These are phyloP conservation scores for Colletotrichum eleusines DNA, from an alignment of 2,329 filamentous ascomycete species.

Conservation along the genomic window DNA sequence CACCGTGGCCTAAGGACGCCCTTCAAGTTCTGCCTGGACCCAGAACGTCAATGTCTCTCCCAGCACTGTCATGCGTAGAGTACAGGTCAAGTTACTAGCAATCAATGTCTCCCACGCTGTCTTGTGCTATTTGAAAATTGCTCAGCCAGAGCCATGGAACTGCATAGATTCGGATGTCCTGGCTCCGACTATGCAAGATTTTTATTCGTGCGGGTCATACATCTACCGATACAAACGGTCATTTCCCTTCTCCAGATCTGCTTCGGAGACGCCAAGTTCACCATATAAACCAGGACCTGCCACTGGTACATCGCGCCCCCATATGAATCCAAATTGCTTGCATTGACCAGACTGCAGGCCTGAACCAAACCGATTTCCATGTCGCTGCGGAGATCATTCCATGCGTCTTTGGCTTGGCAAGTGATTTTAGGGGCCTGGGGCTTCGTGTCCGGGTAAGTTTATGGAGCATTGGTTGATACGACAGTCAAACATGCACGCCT, in stretches of 20 bases:
- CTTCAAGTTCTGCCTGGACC: background rate
- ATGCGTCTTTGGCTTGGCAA: background rate
- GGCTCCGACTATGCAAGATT: background rate
- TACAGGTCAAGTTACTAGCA: background rate
- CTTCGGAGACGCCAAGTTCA: background rate
- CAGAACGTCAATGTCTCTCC: background rate
- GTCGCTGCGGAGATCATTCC: background rate
- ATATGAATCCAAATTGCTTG: background rate
- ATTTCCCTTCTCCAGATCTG: background rate
- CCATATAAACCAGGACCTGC: background rate
- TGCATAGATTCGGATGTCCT: background rate
- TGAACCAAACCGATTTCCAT: background rate
- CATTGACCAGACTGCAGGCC: background rate
- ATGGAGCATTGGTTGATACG: background rate
- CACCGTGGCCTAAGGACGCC: background rate
- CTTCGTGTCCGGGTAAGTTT: background rate
- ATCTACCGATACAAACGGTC: background rate
- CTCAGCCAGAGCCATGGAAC: background rate
- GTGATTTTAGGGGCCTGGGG: background rate
- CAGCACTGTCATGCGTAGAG: too few species aligned
- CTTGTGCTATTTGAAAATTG: background rate
- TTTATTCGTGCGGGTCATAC: background rate
- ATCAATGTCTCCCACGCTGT: background rate
- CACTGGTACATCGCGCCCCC: background rate
- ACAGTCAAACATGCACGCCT: background rate